A percentile compares a stretch with the other conserved stretches of the same genome.
Evolutionary conservation across 192 early-diverging fungal genomes (phyloP).

Genomic region (Coemansia sp.): DNA sequence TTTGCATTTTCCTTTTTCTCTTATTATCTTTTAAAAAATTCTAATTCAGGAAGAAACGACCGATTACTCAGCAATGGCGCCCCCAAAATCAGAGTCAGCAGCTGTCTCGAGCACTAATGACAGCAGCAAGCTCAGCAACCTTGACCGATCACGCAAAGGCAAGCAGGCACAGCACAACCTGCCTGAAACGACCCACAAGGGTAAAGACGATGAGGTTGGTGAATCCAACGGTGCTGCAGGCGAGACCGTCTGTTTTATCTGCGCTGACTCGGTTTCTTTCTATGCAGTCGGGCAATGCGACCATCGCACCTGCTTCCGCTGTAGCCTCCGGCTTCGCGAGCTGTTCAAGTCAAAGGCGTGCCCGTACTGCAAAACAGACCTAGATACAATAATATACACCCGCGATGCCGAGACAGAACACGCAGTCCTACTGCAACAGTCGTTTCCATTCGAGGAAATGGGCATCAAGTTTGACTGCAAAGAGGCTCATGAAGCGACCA

Average conservation of each 20-base stretch:
- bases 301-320: constrained; percentile 91
- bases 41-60: background rate
- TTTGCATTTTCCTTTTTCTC: background rate
- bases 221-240: constrained; percentile 25
- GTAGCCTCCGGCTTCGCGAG: constrained; percentile 85
- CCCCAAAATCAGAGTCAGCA: constrained; percentile 1
- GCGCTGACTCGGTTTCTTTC: constrained; percentile 75
- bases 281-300: constrained; percentile 88
- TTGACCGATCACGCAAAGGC: constrained; percentile 4
- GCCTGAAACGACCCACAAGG: background rate
- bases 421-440: constrained; percentile 53
- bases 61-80: background rate
- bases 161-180: background rate
- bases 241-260: constrained; percentile 77
- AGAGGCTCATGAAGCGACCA: constrained; percentile 71
- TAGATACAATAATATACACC: constrained; percentile 76
- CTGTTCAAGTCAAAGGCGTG: constrained; percentile 85
- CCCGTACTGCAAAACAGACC: constrained; percentile 89
- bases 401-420: constrained; percentile 59
- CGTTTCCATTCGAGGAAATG: constrained; percentile 67
- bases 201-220: background rate
- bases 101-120: background rate
- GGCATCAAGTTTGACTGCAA: constrained; percentile 73
- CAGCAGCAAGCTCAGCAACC: background rate
- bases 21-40: background rate